Evolutionary conservation across 176 grass and related monocot species (phyloP).

Genomic region (Echinochloa phyllopogon): DNA sequence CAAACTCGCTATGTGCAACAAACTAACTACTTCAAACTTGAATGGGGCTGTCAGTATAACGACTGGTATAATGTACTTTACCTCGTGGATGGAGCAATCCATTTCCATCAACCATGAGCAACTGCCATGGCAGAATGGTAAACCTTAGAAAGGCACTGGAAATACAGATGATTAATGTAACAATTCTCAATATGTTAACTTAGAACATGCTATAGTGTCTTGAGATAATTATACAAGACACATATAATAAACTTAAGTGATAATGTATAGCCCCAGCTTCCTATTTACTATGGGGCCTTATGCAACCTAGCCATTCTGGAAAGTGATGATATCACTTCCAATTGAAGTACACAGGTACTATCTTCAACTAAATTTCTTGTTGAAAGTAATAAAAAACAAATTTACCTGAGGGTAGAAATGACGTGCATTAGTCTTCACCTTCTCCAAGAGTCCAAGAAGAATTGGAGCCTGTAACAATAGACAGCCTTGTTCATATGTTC

Average conservation of each 20-base stretch:
- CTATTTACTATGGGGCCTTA: neutral
- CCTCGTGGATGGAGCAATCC: conserved; percentile 95
- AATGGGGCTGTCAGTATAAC: neutral
- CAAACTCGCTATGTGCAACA: conserved; percentile 8
- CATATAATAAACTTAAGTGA: neutral
- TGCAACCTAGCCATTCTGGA: neutral
- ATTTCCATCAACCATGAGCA: conserved; percentile 99
- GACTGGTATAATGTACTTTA: conserved; percentile 19
- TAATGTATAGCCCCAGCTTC: neutral
- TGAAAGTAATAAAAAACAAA: neutral
- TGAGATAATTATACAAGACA: neutral
- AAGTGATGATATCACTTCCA: conserved; percentile 9
- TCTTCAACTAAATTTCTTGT: neutral
- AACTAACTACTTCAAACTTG: neutral
- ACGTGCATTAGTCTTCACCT: conserved; percentile 50
- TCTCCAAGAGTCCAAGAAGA: conserved; percentile 72
- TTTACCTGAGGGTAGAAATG: conserved; percentile 88
- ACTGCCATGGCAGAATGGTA: conserved; percentile 48
- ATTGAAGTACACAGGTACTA: neutral
- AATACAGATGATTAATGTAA: conserved; percentile 10
- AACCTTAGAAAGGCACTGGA: conserved; percentile 32
- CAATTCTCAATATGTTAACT: neutral
- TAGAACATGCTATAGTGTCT: neutral
- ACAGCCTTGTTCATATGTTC: neutral
- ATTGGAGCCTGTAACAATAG: conserved; percentile 63